These are phyloP conservation scores for Graphilbum fragrans DNA, from an alignment of 2,329 filamentous ascomycete genomes.

Conservation along the genomic window DNA sequence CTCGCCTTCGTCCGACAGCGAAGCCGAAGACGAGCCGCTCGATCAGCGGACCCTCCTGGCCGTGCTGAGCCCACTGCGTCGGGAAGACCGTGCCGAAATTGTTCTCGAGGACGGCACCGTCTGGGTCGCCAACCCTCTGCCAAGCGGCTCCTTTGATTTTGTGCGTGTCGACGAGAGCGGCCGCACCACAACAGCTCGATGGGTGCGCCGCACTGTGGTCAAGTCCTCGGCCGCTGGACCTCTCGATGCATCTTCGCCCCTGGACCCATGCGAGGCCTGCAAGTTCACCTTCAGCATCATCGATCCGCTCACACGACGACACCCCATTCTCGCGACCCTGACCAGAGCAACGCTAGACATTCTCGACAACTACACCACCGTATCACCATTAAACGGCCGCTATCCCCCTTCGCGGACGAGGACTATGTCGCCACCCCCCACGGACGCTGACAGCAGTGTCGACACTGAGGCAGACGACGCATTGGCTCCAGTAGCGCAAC, in stretches of 20 bases:
- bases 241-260: conserved; percentile 14
- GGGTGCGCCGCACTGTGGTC: conserved; percentile 42
- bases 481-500: background rate
- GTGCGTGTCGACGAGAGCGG: conserved; percentile 46
- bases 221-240: conserved; percentile 12
- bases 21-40: conserved; percentile 31
- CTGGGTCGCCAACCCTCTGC: conserved; percentile 41
- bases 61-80: conserved; percentile 51
- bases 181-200: conserved; percentile 48
- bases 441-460: conserved; percentile 13
- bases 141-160: conserved; percentile 55
- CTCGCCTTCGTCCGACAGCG: conserved; percentile 20
- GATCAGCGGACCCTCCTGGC: conserved; percentile 45
- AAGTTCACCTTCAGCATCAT: conserved; percentile 71
- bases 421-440: conserved; percentile 7
- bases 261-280: conserved; percentile 26
- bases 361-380: conserved; percentile 52
- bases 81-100: conserved; percentile 49
- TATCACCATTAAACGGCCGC: conserved; percentile 33
- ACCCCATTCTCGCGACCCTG: conserved; percentile 63
- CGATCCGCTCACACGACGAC: conserved; percentile 53
- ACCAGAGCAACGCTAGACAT: conserved; percentile 54
- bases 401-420: conserved; percentile 30
- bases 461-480: conserved; percentile 4
- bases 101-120: conserved; percentile 51